Conservation (phyloP, 306 rosid genomes). For the Castanopsis chinensis region DNA sequence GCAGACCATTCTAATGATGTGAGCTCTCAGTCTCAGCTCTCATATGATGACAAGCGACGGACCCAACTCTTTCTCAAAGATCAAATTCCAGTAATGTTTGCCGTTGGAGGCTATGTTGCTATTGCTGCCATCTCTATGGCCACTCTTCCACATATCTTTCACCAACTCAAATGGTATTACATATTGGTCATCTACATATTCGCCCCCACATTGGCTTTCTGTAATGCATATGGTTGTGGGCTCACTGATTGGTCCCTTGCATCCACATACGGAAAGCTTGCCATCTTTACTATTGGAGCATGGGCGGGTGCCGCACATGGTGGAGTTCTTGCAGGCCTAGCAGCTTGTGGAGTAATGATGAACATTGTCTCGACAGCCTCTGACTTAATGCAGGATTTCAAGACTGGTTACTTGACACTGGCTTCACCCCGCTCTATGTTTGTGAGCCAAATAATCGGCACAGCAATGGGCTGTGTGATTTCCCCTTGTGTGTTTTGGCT, state of each 20-base stretch:
- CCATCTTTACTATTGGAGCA: conserved; percentile 1
- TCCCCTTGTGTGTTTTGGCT: conserved; percentile 17
- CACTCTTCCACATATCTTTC: conserved; percentile 6
- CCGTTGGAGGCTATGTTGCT: conserved; percentile 4
- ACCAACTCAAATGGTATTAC: conserved; percentile 11
- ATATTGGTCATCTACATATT: conserved; percentile 3
- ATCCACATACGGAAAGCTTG: conserved; percentile 12
- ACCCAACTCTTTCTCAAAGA: conserved; percentile 9
- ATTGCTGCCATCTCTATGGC: background rate
- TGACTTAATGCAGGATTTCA: conserved; percentile 13
- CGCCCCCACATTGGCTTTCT: conserved; percentile 1
- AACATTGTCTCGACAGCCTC: conserved; percentile 17
- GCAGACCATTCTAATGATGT: background rate
- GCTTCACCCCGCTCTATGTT: conserved; percentile 18
- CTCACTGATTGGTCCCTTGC: conserved; percentile 21
- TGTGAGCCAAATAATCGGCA: conserved; percentile 13
- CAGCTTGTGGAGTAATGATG: conserved; percentile 23
- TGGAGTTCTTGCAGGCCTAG: conserved; percentile 16
- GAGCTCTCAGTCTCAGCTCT: background rate
- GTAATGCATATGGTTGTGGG: conserved; percentile 19
- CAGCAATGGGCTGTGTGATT: conserved; percentile 12
- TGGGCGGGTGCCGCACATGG: conserved; percentile 8
- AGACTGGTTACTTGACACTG: conserved; percentile 14
- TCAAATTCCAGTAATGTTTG: conserved; percentile 11
- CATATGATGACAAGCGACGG: conserved; percentile 3